Evolutionary conservation across 768 basidiomycete species (phyloP).

Genomic region (Cystofilobasidium macerans): DNA sequence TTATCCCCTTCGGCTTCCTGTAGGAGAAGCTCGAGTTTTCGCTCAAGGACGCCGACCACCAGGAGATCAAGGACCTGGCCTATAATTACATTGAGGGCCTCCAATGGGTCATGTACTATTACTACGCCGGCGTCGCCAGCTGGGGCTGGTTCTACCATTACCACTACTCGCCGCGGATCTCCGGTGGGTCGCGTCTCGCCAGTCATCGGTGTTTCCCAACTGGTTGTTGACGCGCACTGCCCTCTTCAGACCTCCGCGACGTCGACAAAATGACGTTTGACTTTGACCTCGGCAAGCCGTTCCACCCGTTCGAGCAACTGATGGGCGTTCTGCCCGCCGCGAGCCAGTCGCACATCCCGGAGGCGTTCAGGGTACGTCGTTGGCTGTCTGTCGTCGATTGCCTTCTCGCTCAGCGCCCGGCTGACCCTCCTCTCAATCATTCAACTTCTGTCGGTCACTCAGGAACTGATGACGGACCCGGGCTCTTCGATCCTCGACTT

Average conservation of each 20-base stretch:
- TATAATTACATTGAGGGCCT: constrained; percentile 83
- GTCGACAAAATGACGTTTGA: constrained; percentile 71
- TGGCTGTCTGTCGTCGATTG: constrained; percentile 9
- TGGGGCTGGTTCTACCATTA: constrained; percentile 99
- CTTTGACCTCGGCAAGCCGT: constrained; percentile 78
- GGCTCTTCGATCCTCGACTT: constrained; percentile 86
- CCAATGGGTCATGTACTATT: constrained; percentile 99
- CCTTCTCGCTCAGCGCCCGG: not conserved
- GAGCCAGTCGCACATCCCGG: constrained; percentile 75
- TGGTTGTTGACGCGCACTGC: too few relatives aligned
- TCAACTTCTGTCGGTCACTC: not conserved
- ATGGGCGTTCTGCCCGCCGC: constrained; percentile 95
- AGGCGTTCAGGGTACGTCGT: constrained; percentile 61
- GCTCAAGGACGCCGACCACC: constrained; percentile 48
- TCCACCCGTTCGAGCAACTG: constrained; percentile 85
- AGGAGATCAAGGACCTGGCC: constrained; percentile 54
- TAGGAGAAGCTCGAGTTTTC: constrained; percentile 81
- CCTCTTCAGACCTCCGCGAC: constrained; percentile 46
- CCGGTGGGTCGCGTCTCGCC: constrained; percentile 60
- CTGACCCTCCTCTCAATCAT: too few relatives aligned
- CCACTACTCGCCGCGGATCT: constrained; percentile 92
- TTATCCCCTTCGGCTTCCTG: not conserved
- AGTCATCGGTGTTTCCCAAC: too few relatives aligned
- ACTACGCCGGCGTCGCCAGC: constrained; percentile 90
- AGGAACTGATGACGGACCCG: constrained; percentile 81